Conservation (phyloP, 1,284 basidiomycete genomes). For the Leccinum ponderosum region DNA sequence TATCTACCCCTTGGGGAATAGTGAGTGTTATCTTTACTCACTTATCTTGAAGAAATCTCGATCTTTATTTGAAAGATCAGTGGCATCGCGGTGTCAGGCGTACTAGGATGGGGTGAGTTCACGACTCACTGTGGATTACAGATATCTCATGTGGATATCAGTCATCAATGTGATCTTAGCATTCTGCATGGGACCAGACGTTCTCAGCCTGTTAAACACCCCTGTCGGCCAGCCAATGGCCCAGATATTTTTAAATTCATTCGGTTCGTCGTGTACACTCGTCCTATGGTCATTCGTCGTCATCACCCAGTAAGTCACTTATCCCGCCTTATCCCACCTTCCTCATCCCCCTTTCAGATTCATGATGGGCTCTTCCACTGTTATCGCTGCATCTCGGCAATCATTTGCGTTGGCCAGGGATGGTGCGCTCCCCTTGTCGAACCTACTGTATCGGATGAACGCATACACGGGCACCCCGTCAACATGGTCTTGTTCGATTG, state of each 20-base stretch:
- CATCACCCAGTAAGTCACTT: background rate
- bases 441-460: conserved; percentile 15
- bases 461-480: conserved; percentile 32
- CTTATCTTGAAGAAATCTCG: too few relatives aligned
- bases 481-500: conserved; percentile 34
- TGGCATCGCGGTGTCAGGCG: conserved; percentile 15
- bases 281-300: background rate
- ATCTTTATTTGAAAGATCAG: conserved; percentile 13
- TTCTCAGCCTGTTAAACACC: background rate
- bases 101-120: conserved; percentile 26
- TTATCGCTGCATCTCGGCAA: background rate
- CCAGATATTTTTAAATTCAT: background rate
- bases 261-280: background rate
- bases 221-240: background rate
- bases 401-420: background rate
- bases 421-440: background rate
- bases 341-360: background rate
- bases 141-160: background rate
- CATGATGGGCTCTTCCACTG: background rate
- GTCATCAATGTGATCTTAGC: background rate
- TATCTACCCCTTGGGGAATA: conserved; percentile 43
- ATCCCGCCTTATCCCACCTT: background rate
- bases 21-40: conserved; percentile 8
- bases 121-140: background rate
- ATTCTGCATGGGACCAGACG: background rate